A percentile compares a stretch with the other conserved stretches of the same genome.
phyloP scores from a whole-genome alignment of 2,329 filamentous ascomycete species.

The Sclerotinia minor region DNA sequence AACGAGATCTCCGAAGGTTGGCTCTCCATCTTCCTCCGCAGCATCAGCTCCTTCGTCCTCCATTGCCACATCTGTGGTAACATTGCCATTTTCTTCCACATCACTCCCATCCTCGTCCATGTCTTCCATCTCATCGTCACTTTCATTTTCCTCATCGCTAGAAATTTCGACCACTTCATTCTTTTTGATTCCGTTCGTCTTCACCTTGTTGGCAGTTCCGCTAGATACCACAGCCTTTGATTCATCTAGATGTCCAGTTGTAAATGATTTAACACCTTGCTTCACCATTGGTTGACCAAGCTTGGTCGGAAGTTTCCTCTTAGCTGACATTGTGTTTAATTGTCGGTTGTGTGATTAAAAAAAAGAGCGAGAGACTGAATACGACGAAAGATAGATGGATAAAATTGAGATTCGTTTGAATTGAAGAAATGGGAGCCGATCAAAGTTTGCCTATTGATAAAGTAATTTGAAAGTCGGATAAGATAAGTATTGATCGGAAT shows the following conservation, averaged over 20 bases:
- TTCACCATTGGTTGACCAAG: constrained; percentile 57
- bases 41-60: constrained; percentile 46
- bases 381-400: neutral
- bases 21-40: constrained; percentile 45
- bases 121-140: constrained; percentile 49
- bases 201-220: constrained; percentile 34
- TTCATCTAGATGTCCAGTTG: constrained; percentile 58
- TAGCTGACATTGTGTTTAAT: constrained; percentile 53
- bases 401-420: neutral
- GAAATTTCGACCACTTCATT: constrained; percentile 55
- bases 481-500: neutral
- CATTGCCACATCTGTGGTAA: constrained; percentile 42
- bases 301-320: constrained; percentile 59
- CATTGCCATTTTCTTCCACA: constrained; percentile 48
- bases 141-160: constrained; percentile 52
- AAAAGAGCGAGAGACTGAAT: neutral
- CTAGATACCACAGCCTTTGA: constrained; percentile 55
- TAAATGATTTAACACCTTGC: constrained; percentile 52
- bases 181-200: constrained; percentile 30
- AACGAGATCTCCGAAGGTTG: constrained; percentile 85
- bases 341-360: neutral
- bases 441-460: neutral
- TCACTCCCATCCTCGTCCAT: constrained; percentile 46
- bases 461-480: neutral
- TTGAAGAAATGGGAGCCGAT: neutral